Evolutionary conservation across 495 filamentous ascomycete genomes (phyloP).

Genomic region (Glonium stellatum): DNA sequence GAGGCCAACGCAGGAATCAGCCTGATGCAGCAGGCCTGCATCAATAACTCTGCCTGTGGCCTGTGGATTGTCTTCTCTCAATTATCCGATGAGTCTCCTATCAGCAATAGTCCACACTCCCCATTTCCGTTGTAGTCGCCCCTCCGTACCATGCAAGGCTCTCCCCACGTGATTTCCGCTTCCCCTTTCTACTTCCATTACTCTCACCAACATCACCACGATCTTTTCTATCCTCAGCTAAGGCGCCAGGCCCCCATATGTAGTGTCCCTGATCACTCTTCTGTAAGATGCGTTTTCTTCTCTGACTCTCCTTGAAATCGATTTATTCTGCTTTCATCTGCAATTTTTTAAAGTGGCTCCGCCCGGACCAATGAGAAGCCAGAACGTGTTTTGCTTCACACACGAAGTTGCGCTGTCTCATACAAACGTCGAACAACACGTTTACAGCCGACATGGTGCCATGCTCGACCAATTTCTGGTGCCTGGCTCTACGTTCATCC

Average conservation of each 20-base stretch:
- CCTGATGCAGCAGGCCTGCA: not conserved
- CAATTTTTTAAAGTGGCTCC: not conserved
- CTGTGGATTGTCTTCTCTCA: too few relatives aligned
- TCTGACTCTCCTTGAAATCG: not conserved
- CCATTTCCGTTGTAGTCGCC: too few relatives aligned
- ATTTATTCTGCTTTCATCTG: slow-evolving; percentile 6
- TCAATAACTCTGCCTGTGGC: too few relatives aligned
- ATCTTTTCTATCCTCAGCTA: too few relatives aligned
- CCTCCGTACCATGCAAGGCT: not conserved
- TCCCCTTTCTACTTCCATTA: not conserved
- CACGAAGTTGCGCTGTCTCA: slow-evolving; percentile 10
- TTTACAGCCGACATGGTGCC: slow-evolving; percentile 7
- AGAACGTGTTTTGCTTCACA: slow-evolving; percentile 21
- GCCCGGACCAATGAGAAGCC: slow-evolving; percentile 14
- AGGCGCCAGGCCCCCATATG: too few relatives aligned
- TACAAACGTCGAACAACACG: slow-evolving; percentile 10
- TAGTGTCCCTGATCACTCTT: not conserved
- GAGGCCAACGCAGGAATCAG: not conserved
- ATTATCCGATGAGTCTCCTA: too few relatives aligned
- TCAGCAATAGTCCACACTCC: not conserved
- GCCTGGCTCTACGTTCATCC: not conserved
- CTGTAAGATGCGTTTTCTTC: not conserved
- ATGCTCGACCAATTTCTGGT: not conserved
- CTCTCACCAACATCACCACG: not conserved
- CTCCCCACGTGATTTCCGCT: not conserved